phyloP scores from a whole-genome alignment of 768 basidiomycete species.

The Boletus bicolor region DNA sequence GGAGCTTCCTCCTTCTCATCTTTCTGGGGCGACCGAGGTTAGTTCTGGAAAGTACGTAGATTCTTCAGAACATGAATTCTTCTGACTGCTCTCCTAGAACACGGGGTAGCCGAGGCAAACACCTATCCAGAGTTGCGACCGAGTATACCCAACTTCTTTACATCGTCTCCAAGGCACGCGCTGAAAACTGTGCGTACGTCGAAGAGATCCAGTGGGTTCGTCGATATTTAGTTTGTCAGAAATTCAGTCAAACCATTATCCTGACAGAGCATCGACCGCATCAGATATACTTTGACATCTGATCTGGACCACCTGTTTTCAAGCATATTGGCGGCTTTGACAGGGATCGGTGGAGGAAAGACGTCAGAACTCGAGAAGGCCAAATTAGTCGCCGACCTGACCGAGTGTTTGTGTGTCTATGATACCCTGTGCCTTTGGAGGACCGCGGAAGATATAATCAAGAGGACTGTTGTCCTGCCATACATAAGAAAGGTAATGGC shows the following conservation, averaged over 20 bases:
- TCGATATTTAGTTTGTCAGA: slow-evolving; percentile 22
- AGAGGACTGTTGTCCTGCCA: slow-evolving; percentile 63
- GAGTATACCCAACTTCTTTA: slow-evolving; percentile 94
- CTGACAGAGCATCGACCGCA: slow-evolving; percentile 73
- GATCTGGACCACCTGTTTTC: slow-evolving; percentile 85
- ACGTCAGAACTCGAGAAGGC: slow-evolving; percentile 61
- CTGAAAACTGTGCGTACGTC: slow-evolving; percentile 76
- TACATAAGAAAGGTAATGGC: slow-evolving; percentile 71
- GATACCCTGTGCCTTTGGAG: slow-evolving; percentile 78
- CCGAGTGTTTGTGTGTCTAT: slow-evolving; percentile 78
- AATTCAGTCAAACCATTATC: slow-evolving; percentile 8
- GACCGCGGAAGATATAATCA: slow-evolving; percentile 85
- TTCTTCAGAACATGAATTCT: neutral
- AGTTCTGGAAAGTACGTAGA: slow-evolving; percentile 36
- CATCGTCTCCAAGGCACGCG: slow-evolving; percentile 76
- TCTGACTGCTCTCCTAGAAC: slow-evolving; percentile 37
- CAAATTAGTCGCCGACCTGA: slow-evolving; percentile 62
- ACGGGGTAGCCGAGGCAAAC: slow-evolving; percentile 68
- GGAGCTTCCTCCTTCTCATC: slow-evolving; percentile 31
- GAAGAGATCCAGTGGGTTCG: slow-evolving; percentile 83
- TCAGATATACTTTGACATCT: slow-evolving; percentile 79
- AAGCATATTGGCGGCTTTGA: slow-evolving; percentile 51
- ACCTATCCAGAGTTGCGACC: slow-evolving; percentile 77
- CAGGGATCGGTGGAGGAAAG: slow-evolving; percentile 46
- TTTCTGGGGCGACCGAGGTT: slow-evolving; percentile 26